A percentile compares a stretch with the other conserved stretches of the same genome.
Evolutionary conservation across 2,329 filamentous ascomycete genomes (phyloP).

Genomic region (Aspergillus sp.): DNA sequence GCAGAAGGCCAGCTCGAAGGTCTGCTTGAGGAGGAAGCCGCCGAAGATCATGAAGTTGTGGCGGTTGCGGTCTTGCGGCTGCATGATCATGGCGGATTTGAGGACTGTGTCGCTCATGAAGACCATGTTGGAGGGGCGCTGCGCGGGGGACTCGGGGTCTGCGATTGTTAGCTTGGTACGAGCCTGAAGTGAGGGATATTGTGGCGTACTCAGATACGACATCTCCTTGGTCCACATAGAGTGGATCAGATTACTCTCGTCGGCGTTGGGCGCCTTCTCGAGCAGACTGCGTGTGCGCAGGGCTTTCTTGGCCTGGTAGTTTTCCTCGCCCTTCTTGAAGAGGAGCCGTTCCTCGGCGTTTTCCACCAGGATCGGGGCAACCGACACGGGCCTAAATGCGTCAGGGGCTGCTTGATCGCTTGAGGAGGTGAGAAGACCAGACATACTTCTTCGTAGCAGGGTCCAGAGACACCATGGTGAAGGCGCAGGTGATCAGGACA

Average conservation of each 20-base stretch:
- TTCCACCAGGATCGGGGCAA: constrained; percentile 61
- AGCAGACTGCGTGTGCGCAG: constrained; percentile 60
- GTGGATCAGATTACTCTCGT: constrained; percentile 71
- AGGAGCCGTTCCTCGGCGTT: constrained; percentile 65
- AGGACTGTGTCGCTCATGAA: constrained; percentile 65
- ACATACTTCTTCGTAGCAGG: constrained; percentile 62
- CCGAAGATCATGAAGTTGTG: constrained; percentile 80
- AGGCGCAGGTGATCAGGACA: constrained; percentile 68
- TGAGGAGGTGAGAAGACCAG: neutral
- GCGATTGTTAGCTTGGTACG: constrained; percentile 4
- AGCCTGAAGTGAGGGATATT: neutral
- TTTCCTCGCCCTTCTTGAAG: constrained; percentile 63
- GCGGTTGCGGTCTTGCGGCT: constrained; percentile 67
- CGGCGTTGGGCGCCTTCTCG: constrained; percentile 66
- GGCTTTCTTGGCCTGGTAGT: constrained; percentile 66
- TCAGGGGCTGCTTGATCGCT: neutral
- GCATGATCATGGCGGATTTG: constrained; percentile 70
- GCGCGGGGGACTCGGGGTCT: constrained; percentile 56
- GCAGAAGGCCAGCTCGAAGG: constrained; percentile 74
- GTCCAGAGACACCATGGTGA: constrained; percentile 75
- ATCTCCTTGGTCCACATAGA: constrained; percentile 70
- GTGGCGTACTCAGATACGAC: constrained; percentile 55
- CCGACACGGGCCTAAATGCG: constrained; percentile 54
- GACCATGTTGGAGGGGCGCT: constrained; percentile 57
- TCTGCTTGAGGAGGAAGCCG: constrained; percentile 71